phyloP scores from a whole-genome alignment of 2,329 filamentous ascomycete species.

The Trichoderma cornu-damae region DNA sequence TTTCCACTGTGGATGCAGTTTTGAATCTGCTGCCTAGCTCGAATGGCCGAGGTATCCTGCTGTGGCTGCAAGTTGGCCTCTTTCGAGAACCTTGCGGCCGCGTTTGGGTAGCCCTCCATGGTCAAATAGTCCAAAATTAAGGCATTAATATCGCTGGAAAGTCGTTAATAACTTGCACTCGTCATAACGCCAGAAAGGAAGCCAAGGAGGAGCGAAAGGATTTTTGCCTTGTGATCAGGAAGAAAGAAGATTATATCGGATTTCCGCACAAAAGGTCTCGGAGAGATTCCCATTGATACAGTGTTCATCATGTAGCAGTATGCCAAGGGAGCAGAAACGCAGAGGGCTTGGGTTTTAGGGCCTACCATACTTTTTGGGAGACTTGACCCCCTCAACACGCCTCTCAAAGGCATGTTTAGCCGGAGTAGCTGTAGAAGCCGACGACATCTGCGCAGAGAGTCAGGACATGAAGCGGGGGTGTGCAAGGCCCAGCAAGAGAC shows the following conservation, averaged over 20 bases:
- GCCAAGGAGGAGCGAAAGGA: not conserved
- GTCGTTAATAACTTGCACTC: constrained; percentile 27
- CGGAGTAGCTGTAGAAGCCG: constrained; percentile 67
- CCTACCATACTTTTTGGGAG: constrained; percentile 75
- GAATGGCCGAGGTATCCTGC: constrained; percentile 67
- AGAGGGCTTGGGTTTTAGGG: not conserved
- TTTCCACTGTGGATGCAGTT: constrained; percentile 80
- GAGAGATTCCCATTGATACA: constrained; percentile 99
- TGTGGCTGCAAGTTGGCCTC: constrained; percentile 82
- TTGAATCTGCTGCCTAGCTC: constrained; percentile 74
- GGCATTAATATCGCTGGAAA: constrained; percentile 80
- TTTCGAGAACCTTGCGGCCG: constrained; percentile 86
- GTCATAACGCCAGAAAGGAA: constrained; percentile 4
- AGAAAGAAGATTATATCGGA: constrained; percentile 59
- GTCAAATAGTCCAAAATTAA: constrained; percentile 96
- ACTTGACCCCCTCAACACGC: constrained; percentile 77
- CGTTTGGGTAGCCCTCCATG: constrained; percentile 88
- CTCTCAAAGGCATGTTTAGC: constrained; percentile 70
- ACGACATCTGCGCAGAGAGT: constrained; percentile 53
- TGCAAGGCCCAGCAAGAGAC: constrained; percentile 4
- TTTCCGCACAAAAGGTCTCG: constrained; percentile 89
- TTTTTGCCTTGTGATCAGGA: constrained; percentile 37
- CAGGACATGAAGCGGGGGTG: constrained; percentile 12
- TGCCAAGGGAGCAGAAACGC: not conserved
- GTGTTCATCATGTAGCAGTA: constrained; percentile 64